phyloP scores from a whole-genome alignment of 768 basidiomycete genomes.

The Zangia roseola region DNA sequence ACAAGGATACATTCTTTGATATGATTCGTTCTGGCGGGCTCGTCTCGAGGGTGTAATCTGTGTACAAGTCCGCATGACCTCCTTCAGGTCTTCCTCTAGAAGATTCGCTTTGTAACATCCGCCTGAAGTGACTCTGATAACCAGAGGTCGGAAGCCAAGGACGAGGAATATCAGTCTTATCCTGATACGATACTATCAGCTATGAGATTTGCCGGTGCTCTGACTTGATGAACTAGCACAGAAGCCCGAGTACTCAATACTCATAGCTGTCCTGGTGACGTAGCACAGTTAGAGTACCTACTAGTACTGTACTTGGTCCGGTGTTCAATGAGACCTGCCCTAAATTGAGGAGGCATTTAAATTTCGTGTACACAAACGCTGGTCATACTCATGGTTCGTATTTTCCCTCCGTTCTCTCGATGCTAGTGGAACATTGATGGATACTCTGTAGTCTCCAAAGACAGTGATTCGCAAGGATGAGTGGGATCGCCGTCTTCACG shows the following conservation, averaged over 20 bases:
- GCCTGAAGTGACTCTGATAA: too few species aligned
- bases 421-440: neutral
- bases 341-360: constrained; percentile 36
- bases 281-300: too few species aligned
- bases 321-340: constrained; percentile 35
- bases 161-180: too few species aligned
- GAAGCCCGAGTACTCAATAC: too few species aligned
- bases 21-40: constrained; percentile 80
- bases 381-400: constrained; percentile 34
- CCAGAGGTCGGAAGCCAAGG: too few species aligned
- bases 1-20: constrained; percentile 76
- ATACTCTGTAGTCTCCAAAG: constrained; percentile 45
- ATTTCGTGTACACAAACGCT: constrained; percentile 19
- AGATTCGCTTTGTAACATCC: neutral
- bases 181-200: too few species aligned
- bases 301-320: too few species aligned
- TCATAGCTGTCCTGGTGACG: too few species aligned
- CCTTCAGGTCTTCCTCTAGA: neutral
- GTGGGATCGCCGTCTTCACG: constrained; percentile 82
- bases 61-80: neutral
- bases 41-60: constrained; percentile 60
- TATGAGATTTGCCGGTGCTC: too few species aligned
- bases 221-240: too few species aligned
- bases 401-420: constrained; percentile 1
- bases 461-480: constrained; percentile 70